Base-by-base conservation (phyloP, 345 rosid genomes). In the Garcia nutans region DNA sequence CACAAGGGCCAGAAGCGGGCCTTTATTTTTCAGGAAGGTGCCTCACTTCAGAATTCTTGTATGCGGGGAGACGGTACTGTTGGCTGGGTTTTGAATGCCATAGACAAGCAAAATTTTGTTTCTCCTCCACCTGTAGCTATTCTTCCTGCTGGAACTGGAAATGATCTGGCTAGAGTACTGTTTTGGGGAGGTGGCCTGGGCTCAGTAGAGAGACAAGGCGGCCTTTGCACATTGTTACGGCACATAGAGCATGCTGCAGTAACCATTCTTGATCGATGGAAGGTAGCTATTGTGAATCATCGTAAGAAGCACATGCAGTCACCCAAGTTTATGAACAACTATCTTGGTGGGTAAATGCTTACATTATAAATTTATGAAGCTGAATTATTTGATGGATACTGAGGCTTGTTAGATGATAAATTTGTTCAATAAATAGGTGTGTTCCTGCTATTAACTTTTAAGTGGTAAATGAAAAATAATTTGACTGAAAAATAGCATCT, bases 21-120 rank as follows among this genome's bases (percentile, higher is more conserved):
- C 79, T 92, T 76, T 86, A 90, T 73, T 75, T 92, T 92, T 82
- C 83, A 85, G 89, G 74, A 81, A 79, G 68, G 85, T 88, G 54
- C 90, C 85, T 37, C 88, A 90, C 76, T 92, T 90, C 65, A 87
- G 92, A 80, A 88, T 90, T 81, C 85, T 92, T 82, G 93, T 88
- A 20, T 90, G 97, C 74, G 97, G 97, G 97, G 97, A 69, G 97
- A 92, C 85, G 97, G 97, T 50, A 90, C 97, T 37, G 94, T 90
- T 86, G 89, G 89, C 59, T 92, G 97, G 97, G 92, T 92, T 74
- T 88, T 92, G 65, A 90, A 88, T 77, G 89, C 87, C 23, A 89
- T 92, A 75, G 97, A 92, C 83, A 89, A 76, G 78, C 90, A 80
- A 59, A 89, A 89, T 82, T 89, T 89, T 1, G 91, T 87, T 67